Percentiles rank a stretch among this genome's conserved stretches.
These are phyloP conservation scores for Domatiomyces globalis DNA, from an alignment of 2,329 filamentous ascomycete species.

Conservation along the genomic window DNA sequence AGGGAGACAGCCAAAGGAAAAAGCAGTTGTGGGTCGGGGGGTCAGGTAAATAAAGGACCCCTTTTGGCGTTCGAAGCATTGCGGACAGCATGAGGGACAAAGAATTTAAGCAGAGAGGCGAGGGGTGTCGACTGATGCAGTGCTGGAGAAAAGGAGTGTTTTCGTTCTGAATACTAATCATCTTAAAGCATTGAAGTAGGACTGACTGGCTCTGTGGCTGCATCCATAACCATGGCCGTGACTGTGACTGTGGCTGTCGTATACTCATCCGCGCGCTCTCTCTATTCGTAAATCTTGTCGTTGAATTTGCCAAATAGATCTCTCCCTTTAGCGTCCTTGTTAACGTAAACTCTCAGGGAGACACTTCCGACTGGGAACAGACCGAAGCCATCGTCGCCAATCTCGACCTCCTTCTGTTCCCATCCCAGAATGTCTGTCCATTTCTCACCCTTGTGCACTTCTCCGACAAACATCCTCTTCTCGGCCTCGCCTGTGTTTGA, in stretches of 20 bases:
- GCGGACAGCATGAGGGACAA: no score
- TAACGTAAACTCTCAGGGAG: conserved; percentile 44
- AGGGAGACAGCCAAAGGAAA: no score
- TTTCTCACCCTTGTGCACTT: conserved; percentile 39
- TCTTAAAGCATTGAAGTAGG: no score
- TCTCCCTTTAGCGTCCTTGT: conserved; percentile 36
- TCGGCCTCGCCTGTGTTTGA: conserved; percentile 33
- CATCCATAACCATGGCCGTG: background rate
- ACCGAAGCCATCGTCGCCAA: conserved; percentile 42
- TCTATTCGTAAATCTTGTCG: conserved; percentile 4
- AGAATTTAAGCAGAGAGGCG: no score
- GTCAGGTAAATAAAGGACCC: no score
- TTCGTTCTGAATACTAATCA: no score
- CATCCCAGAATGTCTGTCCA: conserved; percentile 46
- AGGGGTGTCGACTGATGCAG: no score
- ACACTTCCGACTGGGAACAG: conserved; percentile 35
- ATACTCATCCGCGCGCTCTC: background rate
- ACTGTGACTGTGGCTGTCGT: background rate
- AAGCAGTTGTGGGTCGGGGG: no score
- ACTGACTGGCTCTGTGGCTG: no score
- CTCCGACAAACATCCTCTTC: conserved; percentile 45
- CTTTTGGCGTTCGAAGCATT: no score
- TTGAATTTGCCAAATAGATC: conserved; percentile 28
- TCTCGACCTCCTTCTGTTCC: conserved; percentile 38
- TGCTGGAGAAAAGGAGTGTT: no score